These are phyloP conservation scores for Taphrina pruni DNA, from an alignment of 1,139 yeast genomes.

Conservation along the genomic window DNA sequence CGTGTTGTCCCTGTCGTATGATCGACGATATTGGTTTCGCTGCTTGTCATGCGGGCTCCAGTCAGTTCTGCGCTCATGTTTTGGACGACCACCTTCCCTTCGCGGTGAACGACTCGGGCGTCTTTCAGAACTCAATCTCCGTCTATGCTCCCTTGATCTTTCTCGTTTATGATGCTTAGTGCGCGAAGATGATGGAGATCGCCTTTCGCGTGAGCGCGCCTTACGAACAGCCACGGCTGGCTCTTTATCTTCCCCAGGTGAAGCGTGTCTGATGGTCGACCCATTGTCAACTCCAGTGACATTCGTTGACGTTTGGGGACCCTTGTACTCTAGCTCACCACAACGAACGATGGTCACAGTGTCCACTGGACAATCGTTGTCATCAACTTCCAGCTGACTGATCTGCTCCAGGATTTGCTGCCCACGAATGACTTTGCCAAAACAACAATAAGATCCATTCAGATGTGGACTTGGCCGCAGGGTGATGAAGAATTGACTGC, in stretches of 20 bases:
- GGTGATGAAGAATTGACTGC: slow-evolving; percentile 74
- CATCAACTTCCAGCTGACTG: slow-evolving; percentile 58
- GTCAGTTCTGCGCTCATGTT: neutral
- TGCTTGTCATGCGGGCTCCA: neutral
- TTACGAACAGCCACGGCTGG: neutral
- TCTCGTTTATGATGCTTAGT: neutral
- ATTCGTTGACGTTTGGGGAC: slow-evolving; percentile 11
- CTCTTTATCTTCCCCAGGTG: neutral
- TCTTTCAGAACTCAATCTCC: neutral
- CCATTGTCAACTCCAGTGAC: neutral
- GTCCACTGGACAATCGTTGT: slow-evolving; percentile 56
- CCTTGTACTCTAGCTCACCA: slow-evolving; percentile 57
- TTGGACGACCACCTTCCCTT: neutral
- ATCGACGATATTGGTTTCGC: neutral
- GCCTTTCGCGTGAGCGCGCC: slow-evolving; percentile 1
- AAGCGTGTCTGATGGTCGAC: neutral
- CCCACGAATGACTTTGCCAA: slow-evolving; percentile 70
- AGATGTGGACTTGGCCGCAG: slow-evolving; percentile 45
- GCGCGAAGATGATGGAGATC: neutral
- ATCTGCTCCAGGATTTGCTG: slow-evolving; percentile 68
- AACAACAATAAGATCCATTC: slow-evolving; percentile 68
- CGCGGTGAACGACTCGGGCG: slow-evolving; percentile 2
- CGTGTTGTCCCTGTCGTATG: neutral
- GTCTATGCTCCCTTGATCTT: neutral
- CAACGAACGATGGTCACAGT: slow-evolving; percentile 54